Conservation (phyloP, 345 rosid species). For the Eucalyptus leucophloia region DNA sequence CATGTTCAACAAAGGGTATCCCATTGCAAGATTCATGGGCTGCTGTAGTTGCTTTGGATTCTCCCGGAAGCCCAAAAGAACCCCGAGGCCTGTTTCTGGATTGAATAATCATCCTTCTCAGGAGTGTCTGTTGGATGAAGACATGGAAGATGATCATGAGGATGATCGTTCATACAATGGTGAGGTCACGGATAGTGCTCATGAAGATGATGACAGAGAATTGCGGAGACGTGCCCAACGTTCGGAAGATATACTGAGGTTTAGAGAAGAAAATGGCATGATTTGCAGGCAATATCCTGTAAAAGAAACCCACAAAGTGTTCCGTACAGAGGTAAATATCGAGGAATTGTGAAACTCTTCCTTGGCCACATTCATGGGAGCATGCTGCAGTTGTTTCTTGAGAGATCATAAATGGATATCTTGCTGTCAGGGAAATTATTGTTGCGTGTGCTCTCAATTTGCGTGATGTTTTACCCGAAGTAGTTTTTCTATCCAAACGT, state of each 20-base stretch:
- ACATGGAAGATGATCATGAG: slow-evolving; percentile 27
- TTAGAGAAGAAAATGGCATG: slow-evolving; percentile 55
- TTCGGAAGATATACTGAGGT: slow-evolving; percentile 70
- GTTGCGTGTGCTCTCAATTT: background rate
- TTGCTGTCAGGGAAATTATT: background rate
- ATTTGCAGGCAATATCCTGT: slow-evolving; percentile 90
- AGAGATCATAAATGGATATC: background rate
- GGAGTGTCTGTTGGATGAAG: slow-evolving; percentile 49
- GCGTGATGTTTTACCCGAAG: background rate
- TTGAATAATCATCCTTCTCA: slow-evolving; percentile 28
- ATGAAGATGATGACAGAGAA: slow-evolving; percentile 46
- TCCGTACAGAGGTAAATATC: slow-evolving; percentile 70
- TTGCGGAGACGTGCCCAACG: slow-evolving; percentile 27
- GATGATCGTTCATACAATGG: slow-evolving; percentile 42
- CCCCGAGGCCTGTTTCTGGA: slow-evolving; percentile 11
- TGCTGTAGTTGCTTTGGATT: slow-evolving; percentile 94
- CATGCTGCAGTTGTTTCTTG: background rate
- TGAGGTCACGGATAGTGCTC: slow-evolving; percentile 35
- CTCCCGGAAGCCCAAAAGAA: slow-evolving; percentile 3
- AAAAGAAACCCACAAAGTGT: slow-evolving; percentile 63
- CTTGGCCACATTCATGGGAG: background rate
- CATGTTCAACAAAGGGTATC: slow-evolving; percentile 50
- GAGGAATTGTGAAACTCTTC: background rate
- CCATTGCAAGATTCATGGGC: slow-evolving; percentile 56
- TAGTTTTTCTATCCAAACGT: background rate